phyloP scores from a whole-genome alignment of 177 flowering plant species.

The Vitis hybrid region DNA sequence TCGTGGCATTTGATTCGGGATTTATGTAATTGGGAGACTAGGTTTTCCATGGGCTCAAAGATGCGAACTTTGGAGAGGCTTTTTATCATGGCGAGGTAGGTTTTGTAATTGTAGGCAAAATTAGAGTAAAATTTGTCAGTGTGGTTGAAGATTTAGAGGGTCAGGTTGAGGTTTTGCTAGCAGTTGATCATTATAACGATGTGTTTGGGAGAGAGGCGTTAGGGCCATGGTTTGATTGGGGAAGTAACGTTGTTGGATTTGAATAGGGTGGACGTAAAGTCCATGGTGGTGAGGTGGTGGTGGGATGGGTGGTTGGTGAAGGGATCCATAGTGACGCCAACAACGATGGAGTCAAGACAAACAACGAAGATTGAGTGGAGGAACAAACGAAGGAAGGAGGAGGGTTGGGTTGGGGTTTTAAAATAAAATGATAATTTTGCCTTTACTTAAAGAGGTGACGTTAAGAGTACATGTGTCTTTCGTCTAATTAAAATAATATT shows the following conservation, averaged over 20 bases:
- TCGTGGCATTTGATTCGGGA: rapidly evolving
- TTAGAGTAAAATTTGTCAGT: conserved; percentile 72
- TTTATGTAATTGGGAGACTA: too few relatives aligned
- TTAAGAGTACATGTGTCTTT: too few relatives aligned
- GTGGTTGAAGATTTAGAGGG: conserved; percentile 81
- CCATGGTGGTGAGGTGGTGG: conserved; percentile 25
- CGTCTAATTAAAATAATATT: too few relatives aligned
- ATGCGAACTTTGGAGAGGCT: too few relatives aligned
- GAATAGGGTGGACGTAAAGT: conserved; percentile 24
- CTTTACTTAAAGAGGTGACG: too few relatives aligned
- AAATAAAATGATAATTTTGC: too few relatives aligned
- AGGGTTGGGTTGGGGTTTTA: too few relatives aligned
- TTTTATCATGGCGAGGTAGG: too few relatives aligned
- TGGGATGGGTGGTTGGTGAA: conserved; percentile 22
- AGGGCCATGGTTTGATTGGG: conserved; percentile 83
- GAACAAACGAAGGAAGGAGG: too few relatives aligned
- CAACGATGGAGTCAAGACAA: background rate
- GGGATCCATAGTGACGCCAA: background rate
- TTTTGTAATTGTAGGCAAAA: conserved; percentile 45
- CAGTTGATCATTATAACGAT: conserved; percentile 60
- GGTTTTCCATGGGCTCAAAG: too few relatives aligned
- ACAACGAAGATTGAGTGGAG: too few relatives aligned
- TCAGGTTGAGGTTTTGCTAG: conserved; percentile 75
- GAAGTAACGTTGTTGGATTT: conserved; percentile 67
- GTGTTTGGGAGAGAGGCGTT: conserved; percentile 59